Conservation (phyloP, 2,329 filamentous ascomycete genomes). For the Claviceps humidiphila region DNA sequence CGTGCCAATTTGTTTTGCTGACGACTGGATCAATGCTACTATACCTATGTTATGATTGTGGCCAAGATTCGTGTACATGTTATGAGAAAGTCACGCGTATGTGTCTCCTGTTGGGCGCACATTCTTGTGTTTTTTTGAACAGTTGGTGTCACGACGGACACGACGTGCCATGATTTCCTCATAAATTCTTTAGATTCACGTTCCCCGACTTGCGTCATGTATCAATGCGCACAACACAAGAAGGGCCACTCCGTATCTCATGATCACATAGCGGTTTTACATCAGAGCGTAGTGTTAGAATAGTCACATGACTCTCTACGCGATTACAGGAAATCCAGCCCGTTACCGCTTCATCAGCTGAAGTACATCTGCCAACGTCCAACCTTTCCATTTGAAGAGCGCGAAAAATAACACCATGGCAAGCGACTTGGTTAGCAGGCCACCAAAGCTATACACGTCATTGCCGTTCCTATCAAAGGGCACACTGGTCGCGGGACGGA, state of each 20-base stretch:
- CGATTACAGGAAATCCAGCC: background rate
- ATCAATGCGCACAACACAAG: too few relatives aligned
- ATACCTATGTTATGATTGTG: background rate
- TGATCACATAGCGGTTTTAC: too few relatives aligned
- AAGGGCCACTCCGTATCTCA: too few relatives aligned
- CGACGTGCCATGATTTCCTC: too few relatives aligned
- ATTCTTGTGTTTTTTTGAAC: too few relatives aligned
- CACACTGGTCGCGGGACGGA: conserved; percentile 3
- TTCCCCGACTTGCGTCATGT: too few relatives aligned
- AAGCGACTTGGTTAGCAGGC: conserved; percentile 4
- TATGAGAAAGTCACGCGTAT: too few relatives aligned
- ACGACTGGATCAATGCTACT: background rate
- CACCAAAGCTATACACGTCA: background rate
- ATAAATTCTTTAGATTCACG: too few relatives aligned
- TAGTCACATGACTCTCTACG: too few relatives aligned
- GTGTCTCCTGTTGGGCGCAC: too few relatives aligned
- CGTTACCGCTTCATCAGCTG: background rate
- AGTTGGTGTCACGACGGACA: too few relatives aligned
- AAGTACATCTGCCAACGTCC: conserved; percentile 2
- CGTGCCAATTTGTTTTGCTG: background rate
- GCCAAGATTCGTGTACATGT: background rate
- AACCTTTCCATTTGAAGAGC: conserved; percentile 5
- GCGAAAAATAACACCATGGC: conserved; percentile 2
- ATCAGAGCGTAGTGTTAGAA: too few relatives aligned
- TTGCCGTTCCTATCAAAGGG: conserved; percentile 7